Percentiles rank a stretch among this genome's conserved stretches.
These are phyloP conservation scores for Lippia alba DNA, from an alignment of 305 asterid species.

Conservation along the genomic window DNA sequence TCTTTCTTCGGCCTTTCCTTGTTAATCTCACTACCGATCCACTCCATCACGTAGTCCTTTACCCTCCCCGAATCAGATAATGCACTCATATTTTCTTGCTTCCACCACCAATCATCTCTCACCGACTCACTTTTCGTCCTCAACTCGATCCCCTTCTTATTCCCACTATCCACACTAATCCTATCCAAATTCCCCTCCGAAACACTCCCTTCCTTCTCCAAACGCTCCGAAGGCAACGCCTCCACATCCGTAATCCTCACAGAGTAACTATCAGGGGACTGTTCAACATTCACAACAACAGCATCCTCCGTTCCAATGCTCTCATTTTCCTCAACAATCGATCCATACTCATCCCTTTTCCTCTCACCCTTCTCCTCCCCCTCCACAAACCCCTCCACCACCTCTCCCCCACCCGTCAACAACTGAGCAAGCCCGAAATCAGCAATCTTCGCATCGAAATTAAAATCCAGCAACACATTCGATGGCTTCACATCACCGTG, in stretches of 20 bases:
- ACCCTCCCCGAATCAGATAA: conserved; percentile 80
- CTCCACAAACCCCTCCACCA: conserved; percentile 40
- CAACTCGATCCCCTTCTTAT: conserved; percentile 43
- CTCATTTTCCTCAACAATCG: conserved; percentile 69
- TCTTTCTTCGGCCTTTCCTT: conserved; percentile 86
- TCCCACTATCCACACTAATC: conserved; percentile 67
- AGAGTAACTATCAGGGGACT: conserved; percentile 57
- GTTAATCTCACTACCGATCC: conserved; percentile 88
- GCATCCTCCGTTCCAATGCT: conserved; percentile 65
- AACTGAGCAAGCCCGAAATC: conserved; percentile 89
- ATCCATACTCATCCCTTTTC: conserved; percentile 62
- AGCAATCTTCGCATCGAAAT: conserved; percentile 81
- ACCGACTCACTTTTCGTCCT: conserved; percentile 61
- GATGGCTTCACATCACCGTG: conserved; percentile 92
- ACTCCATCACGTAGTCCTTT: conserved; percentile 92
- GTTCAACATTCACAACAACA: conserved; percentile 65
- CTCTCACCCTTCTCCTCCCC: conserved; percentile 43
- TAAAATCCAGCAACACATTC: conserved; percentile 70
- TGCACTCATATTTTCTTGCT: conserved; percentile 69
- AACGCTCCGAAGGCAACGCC: conserved; percentile 52
- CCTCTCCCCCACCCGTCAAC: conserved; percentile 52
- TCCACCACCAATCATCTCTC: conserved; percentile 98
- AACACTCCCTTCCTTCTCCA: conserved; percentile 58
- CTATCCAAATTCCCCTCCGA: conserved; percentile 68
- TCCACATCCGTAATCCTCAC: conserved; percentile 54